Percentiles rank a stretch among this genome's conserved stretches.
phyloP scores from a whole-genome alignment of 2,329 filamentous ascomycete genomes.

The Calonectria naviculata region DNA sequence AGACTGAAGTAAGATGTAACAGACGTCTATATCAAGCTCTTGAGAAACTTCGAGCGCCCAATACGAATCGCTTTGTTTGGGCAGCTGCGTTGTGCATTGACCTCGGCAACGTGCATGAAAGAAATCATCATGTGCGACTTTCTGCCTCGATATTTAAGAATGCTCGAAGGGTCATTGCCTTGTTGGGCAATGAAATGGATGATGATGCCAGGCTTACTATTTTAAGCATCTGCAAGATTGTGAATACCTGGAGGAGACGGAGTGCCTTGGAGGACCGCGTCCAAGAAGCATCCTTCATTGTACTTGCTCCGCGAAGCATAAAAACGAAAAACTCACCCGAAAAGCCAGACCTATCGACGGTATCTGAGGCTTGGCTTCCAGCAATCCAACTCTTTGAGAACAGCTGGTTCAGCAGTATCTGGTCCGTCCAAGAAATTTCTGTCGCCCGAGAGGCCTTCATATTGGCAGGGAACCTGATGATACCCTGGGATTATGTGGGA shows the following conservation, averaged over 20 bases:
- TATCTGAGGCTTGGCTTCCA: not conserved
- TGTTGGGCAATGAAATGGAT: not conserved
- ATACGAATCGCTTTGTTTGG: conserved; percentile 7
- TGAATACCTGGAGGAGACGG: not conserved
- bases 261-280: not conserved
- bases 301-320: not conserved
- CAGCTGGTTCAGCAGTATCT: conserved; percentile 1
- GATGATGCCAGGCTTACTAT: not conserved
- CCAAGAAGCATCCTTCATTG: not conserved
- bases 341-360: not conserved
- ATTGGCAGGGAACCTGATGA: not conserved
- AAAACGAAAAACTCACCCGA: too few relatives aligned
- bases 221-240: not conserved
- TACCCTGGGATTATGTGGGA: conserved; percentile 6
- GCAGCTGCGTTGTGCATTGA: not conserved
- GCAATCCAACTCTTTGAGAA: conserved; percentile 1
- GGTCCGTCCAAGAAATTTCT: conserved; percentile 9
- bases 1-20: not conserved
- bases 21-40: not conserved
- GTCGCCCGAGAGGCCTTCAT: not conserved
- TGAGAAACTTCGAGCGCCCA: not conserved
- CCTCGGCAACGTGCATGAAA: not conserved
- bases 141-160: not conserved
- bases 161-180: not conserved
- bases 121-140: conserved; percentile 1